Percentiles rank a stretch among this genome's conserved stretches.
Conservation (phyloP, 2,329 filamentous ascomycete species). For the Ophiostoma montium region DNA sequence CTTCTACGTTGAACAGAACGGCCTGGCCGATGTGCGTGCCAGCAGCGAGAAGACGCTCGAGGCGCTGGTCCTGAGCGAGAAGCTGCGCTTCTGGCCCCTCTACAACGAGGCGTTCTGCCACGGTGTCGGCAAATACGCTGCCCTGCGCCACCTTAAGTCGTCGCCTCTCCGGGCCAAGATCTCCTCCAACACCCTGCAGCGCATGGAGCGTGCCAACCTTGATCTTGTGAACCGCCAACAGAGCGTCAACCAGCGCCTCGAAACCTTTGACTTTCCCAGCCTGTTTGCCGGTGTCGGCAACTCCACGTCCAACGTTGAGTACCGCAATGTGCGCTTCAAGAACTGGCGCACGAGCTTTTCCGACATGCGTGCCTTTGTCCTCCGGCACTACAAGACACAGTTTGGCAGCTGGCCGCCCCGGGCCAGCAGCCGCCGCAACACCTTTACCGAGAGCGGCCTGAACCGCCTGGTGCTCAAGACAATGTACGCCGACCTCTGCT, state of each 20-base stretch:
- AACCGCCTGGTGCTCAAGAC: constrained; percentile 72
- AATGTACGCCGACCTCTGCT: constrained; percentile 73
- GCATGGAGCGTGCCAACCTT: constrained; percentile 69
- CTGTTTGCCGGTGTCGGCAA: constrained; percentile 79
- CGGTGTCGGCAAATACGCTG: constrained; percentile 71
- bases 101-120: constrained; percentile 91
- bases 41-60: constrained; percentile 85
- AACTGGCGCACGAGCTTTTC: constrained; percentile 65
- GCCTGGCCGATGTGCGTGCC: constrained; percentile 62
- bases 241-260: constrained; percentile 57
- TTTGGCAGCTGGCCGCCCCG: constrained; percentile 77
- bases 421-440: constrained; percentile 81
- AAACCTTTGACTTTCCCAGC: constrained; percentile 81
- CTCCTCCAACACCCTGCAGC: constrained; percentile 55
- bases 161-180: constrained; percentile 56
- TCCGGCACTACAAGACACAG: constrained; percentile 48
- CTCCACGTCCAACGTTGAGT: constrained; percentile 63
- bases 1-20: constrained; percentile 63
- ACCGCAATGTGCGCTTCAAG: constrained; percentile 69
- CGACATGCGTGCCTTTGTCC: constrained; percentile 58
- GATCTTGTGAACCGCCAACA: constrained; percentile 63
- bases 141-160: constrained; percentile 49
- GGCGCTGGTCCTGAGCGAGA: constrained; percentile 76
- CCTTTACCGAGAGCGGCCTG: constrained; percentile 70
- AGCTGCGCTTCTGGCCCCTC: constrained; percentile 65